Evolutionary conservation across 495 filamentous ascomycete genomes (phyloP).

Genomic region (Evansstolkia leycettana): DNA sequence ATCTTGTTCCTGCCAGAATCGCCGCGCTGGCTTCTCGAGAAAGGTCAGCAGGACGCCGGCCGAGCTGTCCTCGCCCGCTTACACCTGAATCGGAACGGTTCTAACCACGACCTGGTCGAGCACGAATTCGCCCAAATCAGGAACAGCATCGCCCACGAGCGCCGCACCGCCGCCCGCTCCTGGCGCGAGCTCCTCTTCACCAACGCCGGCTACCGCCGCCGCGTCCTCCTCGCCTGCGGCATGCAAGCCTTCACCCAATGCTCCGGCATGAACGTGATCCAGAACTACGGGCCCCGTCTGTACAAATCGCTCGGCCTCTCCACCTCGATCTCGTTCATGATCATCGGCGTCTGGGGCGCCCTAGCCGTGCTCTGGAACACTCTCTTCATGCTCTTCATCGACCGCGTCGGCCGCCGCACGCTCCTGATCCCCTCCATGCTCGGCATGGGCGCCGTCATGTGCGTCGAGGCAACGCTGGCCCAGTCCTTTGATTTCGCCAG

Average conservation of each 20-base stretch:
- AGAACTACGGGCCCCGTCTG: conserved; percentile 37
- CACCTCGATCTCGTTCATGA: conserved; percentile 34
- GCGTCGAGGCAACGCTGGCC: conserved; percentile 35
- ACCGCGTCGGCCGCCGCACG: conserved; percentile 38
- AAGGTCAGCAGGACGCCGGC: conserved; percentile 32
- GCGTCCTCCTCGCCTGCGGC: conserved; percentile 39
- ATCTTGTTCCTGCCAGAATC: conserved; percentile 42
- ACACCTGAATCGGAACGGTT: conserved; percentile 27
- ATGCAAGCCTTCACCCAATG: conserved; percentile 42
- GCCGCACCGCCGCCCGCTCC: conserved; percentile 15
- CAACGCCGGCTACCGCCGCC: conserved; percentile 26
- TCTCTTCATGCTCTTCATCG: conserved; percentile 37
- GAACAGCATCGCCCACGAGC: conserved; percentile 28
- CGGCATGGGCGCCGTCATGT: conserved; percentile 39
- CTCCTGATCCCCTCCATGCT: conserved; percentile 39
- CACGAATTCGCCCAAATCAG: conserved; percentile 35
- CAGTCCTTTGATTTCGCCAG: conserved; percentile 14
- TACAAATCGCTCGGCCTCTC: conserved; percentile 36
- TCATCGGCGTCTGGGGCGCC: conserved; percentile 40
- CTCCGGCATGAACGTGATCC: conserved; percentile 40
- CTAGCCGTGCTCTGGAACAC: conserved; percentile 40
- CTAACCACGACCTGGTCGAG: conserved; percentile 32
- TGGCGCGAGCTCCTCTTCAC: conserved; percentile 35
- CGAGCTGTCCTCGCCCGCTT: conserved; percentile 27
- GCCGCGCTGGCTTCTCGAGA: conserved; percentile 44